These are phyloP conservation scores for Yamadazyma siamensis DNA, from an alignment of 1,139 yeast species.

Conservation along the genomic window DNA sequence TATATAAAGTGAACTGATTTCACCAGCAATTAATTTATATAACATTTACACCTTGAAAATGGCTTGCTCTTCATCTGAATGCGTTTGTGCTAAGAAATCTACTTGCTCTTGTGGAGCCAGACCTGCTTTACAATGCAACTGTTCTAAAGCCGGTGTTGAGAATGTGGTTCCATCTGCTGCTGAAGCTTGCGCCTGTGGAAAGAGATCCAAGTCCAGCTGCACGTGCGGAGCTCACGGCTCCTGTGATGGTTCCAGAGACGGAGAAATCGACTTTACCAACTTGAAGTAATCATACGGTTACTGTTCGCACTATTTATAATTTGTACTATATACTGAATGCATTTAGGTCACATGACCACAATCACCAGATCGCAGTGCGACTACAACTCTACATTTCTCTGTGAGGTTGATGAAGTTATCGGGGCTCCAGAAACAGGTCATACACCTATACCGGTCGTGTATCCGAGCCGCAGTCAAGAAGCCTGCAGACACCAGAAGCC, in stretches of 20 bases:
- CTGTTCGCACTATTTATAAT: no score
- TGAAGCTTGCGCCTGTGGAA: conserved; percentile 47
- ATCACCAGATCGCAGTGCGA: no score
- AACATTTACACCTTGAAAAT: conserved; percentile 16
- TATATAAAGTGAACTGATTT: neutral
- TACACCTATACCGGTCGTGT: conserved; percentile 59
- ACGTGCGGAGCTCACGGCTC: conserved; percentile 40
- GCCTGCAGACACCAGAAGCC: conserved; percentile 43
- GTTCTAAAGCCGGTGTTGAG: conserved; percentile 41
- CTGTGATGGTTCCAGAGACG: conserved; percentile 44
- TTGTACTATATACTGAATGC: no score
- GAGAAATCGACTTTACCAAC: conserved; percentile 45
- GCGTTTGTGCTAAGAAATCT: conserved; percentile 48
- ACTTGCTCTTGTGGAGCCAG: conserved; percentile 50
- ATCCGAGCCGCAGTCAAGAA: conserved; percentile 53
- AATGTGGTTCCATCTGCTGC: conserved; percentile 34
- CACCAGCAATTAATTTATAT: conserved; percentile 1
- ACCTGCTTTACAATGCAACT: conserved; percentile 45
- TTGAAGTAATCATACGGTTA: conserved; percentile 23
- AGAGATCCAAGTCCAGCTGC: conserved; percentile 38
- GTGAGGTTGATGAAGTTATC: conserved; percentile 52
- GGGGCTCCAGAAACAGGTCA: conserved; percentile 63
- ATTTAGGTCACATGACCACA: no score
- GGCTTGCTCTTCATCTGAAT: conserved; percentile 44
- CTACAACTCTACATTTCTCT: no score